A percentile compares a stretch with the other conserved stretches of the same genome.
Conservation (phyloP, 2,329 filamentous ascomycete genomes). For the Raffaelea arxii region DNA sequence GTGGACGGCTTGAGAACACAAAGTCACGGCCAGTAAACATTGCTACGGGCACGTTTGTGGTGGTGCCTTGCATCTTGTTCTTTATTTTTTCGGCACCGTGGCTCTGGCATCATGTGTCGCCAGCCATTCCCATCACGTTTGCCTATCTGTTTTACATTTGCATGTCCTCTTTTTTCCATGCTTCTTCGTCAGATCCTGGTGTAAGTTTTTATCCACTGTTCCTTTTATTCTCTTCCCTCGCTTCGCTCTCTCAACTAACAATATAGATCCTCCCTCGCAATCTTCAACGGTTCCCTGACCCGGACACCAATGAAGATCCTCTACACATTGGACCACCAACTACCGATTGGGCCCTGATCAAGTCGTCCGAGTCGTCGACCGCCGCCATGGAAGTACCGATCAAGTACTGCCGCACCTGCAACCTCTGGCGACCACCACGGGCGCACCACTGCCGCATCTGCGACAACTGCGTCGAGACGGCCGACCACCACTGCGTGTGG, state of each 20-base stretch:
- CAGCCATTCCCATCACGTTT: slow-evolving; percentile 80
- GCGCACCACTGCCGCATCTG: slow-evolving; percentile 95
- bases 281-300: slow-evolving; percentile 75
- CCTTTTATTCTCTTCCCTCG: background rate
- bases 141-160: slow-evolving; percentile 87
- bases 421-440: slow-evolving; percentile 91
- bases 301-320: slow-evolving; percentile 68
- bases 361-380: slow-evolving; percentile 62
- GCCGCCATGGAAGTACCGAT: slow-evolving; percentile 96
- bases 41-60: slow-evolving; percentile 69
- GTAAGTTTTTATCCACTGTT: slow-evolving; percentile 50
- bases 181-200: slow-evolving; percentile 84
- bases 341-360: slow-evolving; percentile 89
- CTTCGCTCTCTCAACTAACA: slow-evolving; percentile 1
- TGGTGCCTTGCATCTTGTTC: slow-evolving; percentile 73
- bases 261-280: slow-evolving; percentile 81
- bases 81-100: slow-evolving; percentile 77
- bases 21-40: slow-evolving; percentile 82
- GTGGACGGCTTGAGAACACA: slow-evolving; percentile 81
- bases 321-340: slow-evolving; percentile 72
- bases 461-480: slow-evolving; percentile 94
- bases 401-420: slow-evolving; percentile 96
- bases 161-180: slow-evolving; percentile 88
- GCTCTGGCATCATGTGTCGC: slow-evolving; percentile 78
- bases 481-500: slow-evolving; percentile 98